Conservation (phyloP, 177 flowering plant genomes). For the Telopea speciosissima region DNA sequence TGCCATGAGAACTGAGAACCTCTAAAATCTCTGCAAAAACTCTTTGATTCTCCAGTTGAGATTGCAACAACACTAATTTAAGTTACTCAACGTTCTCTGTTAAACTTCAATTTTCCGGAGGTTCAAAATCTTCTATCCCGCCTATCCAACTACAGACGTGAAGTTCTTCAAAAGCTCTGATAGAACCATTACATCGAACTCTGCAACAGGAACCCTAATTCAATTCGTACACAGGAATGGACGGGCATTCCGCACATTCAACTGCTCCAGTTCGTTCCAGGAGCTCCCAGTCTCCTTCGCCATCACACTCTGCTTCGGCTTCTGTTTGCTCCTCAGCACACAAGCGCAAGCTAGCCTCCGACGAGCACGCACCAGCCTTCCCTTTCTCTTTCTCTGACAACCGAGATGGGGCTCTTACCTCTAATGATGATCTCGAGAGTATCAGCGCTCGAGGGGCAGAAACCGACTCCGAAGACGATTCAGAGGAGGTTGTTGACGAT, state of each 20-base stretch:
- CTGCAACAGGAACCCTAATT: background rate
- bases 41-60: too few species aligned
- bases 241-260: constrained; percentile 13
- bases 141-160: too few species aligned
- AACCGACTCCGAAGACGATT: constrained; percentile 60
- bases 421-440: constrained; percentile 95
- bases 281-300: constrained; percentile 71
- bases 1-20: too few species aligned
- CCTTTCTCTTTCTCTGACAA: constrained; percentile 72
- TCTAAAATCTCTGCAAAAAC: too few species aligned
- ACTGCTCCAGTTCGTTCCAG: constrained; percentile 52
- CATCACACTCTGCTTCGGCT: constrained; percentile 81
- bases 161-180: too few species aligned
- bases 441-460: constrained; percentile 66
- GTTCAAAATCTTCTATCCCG: too few species aligned
- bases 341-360: constrained; percentile 76
- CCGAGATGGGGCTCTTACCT: constrained; percentile 67
- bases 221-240: constrained; percentile 2
- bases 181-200: background rate
- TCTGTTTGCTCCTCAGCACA: constrained; percentile 80
- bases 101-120: too few species aligned
- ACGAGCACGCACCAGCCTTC: constrained; percentile 58
- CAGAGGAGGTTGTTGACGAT: constrained; percentile 59
- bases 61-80: too few species aligned
- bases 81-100: too few species aligned